Conservation (phyloP, 345 rosid genomes). For the Bruguiera sexangula region DNA sequence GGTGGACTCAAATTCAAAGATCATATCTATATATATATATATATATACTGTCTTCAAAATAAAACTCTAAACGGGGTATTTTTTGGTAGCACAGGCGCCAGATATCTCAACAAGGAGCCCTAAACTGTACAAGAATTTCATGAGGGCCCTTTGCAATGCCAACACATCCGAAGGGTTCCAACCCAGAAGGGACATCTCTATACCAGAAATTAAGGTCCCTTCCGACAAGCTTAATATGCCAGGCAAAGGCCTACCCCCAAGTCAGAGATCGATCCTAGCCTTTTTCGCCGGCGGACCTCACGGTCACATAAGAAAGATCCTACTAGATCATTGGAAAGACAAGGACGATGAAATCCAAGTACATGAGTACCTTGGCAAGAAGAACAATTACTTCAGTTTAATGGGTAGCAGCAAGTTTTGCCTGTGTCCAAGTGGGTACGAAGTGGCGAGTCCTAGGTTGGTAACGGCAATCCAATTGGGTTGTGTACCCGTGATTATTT, state of each 20-base stretch:
- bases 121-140: conserved; percentile 46
- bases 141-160: conserved; percentile 78
- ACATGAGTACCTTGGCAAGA: conserved; percentile 40
- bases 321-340: conserved; percentile 60
- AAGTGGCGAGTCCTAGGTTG: conserved; percentile 68
- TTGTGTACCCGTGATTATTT: conserved; percentile 57
- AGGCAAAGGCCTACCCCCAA: conserved; percentile 14
- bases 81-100: conserved; percentile 44
- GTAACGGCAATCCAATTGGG: conserved; percentile 47
- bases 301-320: conserved; percentile 43
- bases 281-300: conserved; percentile 72
- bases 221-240: conserved; percentile 20
- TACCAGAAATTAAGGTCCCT: conserved; percentile 47
- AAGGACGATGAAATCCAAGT: conserved; percentile 55
- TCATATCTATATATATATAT: no score
- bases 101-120: conserved; percentile 46
- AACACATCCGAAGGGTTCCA: conserved; percentile 65
- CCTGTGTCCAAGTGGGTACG: conserved; percentile 63
- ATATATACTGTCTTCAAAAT: no score
- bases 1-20: no score
- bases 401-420: conserved; percentile 53
- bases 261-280: conserved; percentile 45
- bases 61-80: no score
- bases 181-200: conserved; percentile 57
- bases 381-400: conserved; percentile 30